Percentiles rank a stretch among this genome's conserved stretches.
Evolutionary conservation across 225 moss, liverwort and hornwort genomes (phyloP).

Genomic region (Rhytidiadelphus loreus): DNA sequence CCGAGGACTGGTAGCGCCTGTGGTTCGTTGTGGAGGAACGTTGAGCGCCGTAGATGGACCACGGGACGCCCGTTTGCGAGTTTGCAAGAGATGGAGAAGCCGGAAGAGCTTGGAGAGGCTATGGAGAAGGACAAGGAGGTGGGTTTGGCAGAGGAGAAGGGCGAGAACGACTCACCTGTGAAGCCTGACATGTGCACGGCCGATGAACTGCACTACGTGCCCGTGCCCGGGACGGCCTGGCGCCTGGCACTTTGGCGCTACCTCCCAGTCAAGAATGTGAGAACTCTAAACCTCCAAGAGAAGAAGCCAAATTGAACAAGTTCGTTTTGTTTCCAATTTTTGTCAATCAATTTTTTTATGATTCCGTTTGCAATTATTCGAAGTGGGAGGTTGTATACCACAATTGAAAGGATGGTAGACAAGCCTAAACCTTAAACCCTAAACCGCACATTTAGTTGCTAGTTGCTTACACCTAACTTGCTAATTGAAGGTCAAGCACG

Average conservation of each 20-base stretch:
- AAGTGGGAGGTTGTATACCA: background rate
- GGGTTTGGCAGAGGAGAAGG: slow-evolving; percentile 15
- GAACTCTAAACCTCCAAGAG: background rate
- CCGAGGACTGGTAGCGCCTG: background rate
- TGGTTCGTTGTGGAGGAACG: background rate
- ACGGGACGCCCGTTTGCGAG: slow-evolving; percentile 14
- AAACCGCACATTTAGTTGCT: background rate
- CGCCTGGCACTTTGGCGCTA: slow-evolving; percentile 92
- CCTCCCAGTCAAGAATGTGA: slow-evolving; percentile 51
- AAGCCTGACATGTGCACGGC: slow-evolving; percentile 87
- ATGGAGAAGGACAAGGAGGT: slow-evolving; percentile 29
- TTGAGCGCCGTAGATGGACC: slow-evolving; percentile 13
- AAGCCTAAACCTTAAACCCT: background rate
- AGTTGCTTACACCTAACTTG: background rate
- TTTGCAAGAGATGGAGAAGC: slow-evolving; percentile 16
- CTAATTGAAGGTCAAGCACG: background rate
- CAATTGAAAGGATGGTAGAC: background rate
- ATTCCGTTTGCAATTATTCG: background rate
- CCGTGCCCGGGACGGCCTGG: slow-evolving; percentile 78
- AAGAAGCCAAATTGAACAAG: too few species aligned
- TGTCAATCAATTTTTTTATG: background rate
- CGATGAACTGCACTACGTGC: slow-evolving; percentile 91
- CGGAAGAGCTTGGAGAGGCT: slow-evolving; percentile 1
- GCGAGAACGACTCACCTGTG: slow-evolving; percentile 3
- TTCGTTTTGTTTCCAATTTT: background rate